phyloP scores from a whole-genome alignment of 1,284 basidiomycete genomes.

The Puccinia polysora region DNA sequence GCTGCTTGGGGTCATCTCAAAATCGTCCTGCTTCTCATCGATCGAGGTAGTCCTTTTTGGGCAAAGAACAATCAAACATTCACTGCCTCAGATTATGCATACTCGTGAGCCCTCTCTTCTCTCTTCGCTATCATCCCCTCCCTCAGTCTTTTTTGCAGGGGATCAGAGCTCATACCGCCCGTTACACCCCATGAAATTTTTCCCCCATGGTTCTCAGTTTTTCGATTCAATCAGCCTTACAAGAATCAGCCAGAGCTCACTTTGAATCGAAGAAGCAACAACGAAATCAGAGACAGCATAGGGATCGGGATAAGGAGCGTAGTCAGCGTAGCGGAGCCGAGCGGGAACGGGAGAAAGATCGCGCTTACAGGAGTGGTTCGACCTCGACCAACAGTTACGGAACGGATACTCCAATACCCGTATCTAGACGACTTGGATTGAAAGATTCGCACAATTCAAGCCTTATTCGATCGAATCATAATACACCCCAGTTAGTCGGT shows the following conservation, averaged over 20 bases:
- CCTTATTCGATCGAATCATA: not conserved
- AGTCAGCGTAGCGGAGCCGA: not conserved
- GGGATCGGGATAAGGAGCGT: conserved; percentile 35
- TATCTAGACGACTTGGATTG: not conserved
- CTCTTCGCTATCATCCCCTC: not conserved
- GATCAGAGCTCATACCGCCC: not conserved
- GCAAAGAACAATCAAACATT: conserved; percentile 42
- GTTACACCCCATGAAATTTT: not conserved
- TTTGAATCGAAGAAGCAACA: conserved; percentile 42
- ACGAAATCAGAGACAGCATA: conserved; percentile 2
- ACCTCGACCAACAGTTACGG: not conserved
- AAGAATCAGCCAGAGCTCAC: conserved; percentile 40
- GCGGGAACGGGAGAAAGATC: too few species aligned
- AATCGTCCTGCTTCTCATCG: conserved; percentile 35
- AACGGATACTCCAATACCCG: not conserved
- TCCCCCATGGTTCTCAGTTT: conserved; percentile 5
- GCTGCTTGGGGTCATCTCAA: conserved; percentile 43
- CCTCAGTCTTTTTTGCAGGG: not conserved
- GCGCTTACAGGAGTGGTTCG: not conserved
- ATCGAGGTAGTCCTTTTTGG: conserved; percentile 42
- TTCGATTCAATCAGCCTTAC: conserved; percentile 40
- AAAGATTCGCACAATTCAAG: conserved; percentile 14
- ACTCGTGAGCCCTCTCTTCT: conserved; percentile 8
- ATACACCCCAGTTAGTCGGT: conserved; percentile 5
- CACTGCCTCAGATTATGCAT: conserved; percentile 41